A percentile compares a stretch with the other conserved stretches of the same genome.
phyloP scores from a whole-genome alignment of 208 protist species.

The Spironucleus salmonicida region DNA sequence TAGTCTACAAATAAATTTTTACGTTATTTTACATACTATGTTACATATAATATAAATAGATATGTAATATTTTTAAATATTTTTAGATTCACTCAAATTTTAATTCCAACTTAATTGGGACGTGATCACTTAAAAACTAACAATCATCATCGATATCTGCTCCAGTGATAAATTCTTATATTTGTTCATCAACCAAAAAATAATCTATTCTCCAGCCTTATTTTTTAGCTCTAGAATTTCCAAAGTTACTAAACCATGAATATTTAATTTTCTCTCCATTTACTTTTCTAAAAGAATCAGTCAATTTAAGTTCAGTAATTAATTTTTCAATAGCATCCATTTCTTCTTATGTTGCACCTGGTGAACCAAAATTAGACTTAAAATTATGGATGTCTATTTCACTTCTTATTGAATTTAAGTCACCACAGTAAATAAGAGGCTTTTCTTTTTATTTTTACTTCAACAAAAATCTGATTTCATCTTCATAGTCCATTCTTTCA shows the following conservation, averaged over 20 bases:
- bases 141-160: not conserved
- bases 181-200: not conserved
- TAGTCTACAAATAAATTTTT: too few relatives aligned
- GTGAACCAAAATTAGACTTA: not conserved
- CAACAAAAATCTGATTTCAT: not conserved
- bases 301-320: not conserved
- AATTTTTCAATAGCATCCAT: not conserved
- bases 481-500: not conserved
- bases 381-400: not conserved
- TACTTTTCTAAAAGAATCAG: not conserved
- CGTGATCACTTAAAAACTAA: too few relatives aligned
- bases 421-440: not conserved
- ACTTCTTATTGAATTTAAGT: not conserved
- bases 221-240: not conserved
- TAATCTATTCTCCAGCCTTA: not conserved
- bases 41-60: too few relatives aligned
- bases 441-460: not conserved
- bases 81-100: too few relatives aligned
- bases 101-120: too few relatives aligned
- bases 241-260: not conserved
- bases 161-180: not conserved
- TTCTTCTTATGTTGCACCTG: not conserved
- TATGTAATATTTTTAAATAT: too few relatives aligned
- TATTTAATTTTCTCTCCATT: not conserved
- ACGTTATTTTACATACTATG: too few relatives aligned